Base-by-base conservation (phyloP, 441 rosid genomes). In the Aleurites moluccanus region DNA sequence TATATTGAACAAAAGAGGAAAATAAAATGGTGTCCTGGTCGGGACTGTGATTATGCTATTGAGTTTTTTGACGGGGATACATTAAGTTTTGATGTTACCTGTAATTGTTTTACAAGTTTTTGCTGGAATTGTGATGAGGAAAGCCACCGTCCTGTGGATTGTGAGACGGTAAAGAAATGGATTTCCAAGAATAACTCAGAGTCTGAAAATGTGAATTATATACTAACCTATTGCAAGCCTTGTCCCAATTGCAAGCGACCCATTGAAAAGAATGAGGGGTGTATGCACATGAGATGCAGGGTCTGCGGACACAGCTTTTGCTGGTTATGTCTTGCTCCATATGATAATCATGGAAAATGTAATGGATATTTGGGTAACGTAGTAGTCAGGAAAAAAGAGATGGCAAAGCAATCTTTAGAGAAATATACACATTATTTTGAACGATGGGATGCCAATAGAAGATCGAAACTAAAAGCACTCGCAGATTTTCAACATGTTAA, bases 61-160 rank as follows among this genome's bases (percentile, higher is more conserved):
- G 87, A 87, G 20, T 80, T 85, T 77, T 20, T 42, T 65, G 83
- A 67, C 28, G 91, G 82, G 38, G 63, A 82, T 56, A 84, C 73
- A 55, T 83, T 71, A 50, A 83, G 71, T 35, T 85, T 73, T 21
- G 89, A 90, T 81, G 92, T 90, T 73, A 73, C 86, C 47, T 92
- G 97, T 72, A 73, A 30, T 16, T 92, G 93, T 68, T 86, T 85
- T 0, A 67, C 80, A 76, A 81, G 81, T 33, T 92, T 92, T 76
- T 93, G 94, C 83, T 92, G 93, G 93, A 89, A 80, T 64, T 91
- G 97, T 69, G 74, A 75, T 30, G 87, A 91, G 82, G 96, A 93
- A 82, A 85, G 87, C 44, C 97, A 91, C 75, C 93, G 97, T 72
- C 98, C 95, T 2, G 89, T 93, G 73, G 91, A 88, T 77, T 93